Conservation (phyloP, 1,284 basidiomycete genomes). For the Marasmius sp. region DNA sequence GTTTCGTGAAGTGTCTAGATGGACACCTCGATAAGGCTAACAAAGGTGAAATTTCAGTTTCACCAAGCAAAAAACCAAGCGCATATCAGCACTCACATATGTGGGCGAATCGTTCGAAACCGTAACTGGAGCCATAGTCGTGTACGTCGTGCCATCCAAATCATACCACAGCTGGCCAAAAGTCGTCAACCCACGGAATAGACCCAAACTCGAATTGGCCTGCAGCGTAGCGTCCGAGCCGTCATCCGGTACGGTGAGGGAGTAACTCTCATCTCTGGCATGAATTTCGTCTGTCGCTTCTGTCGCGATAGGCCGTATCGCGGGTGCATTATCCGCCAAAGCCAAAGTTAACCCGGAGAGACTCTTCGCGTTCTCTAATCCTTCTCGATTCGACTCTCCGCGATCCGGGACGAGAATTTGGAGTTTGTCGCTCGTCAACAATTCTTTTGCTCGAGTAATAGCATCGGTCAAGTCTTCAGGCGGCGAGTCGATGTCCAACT, state of each 20-base stretch:
- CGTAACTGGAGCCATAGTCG: constrained; percentile 55
- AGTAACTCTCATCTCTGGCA: constrained; percentile 66
- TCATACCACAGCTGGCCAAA: constrained; percentile 81
- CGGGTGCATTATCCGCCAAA: not conserved
- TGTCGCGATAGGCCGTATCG: constrained; percentile 36
- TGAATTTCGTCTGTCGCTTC: constrained; percentile 58
- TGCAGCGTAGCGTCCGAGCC: constrained; percentile 59
- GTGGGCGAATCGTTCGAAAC: constrained; percentile 61
- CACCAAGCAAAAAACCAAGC: not conserved
- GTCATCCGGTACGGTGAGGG: constrained; percentile 58
- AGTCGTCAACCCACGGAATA: constrained; percentile 80
- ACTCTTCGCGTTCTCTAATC: not conserved
- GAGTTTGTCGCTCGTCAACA: constrained; percentile 43
- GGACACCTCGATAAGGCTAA: constrained; percentile 77
- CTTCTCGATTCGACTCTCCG: constrained; percentile 18
- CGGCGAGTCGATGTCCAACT: constrained; percentile 29
- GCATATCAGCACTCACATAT: constrained; percentile 46
- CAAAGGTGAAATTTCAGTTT: not conserved
- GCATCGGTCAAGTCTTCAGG: constrained; percentile 50
- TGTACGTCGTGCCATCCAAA: constrained; percentile 49
- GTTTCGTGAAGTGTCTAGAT: constrained; percentile 70
- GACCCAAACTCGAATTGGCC: constrained; percentile 74
- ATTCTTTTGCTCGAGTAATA: constrained; percentile 35
- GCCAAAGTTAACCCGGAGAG: constrained; percentile 2
- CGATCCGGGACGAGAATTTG: constrained; percentile 47